phyloP scores from a whole-genome alignment of 2,329 filamentous ascomycete genomes.

The Monosporascus sp. region DNA sequence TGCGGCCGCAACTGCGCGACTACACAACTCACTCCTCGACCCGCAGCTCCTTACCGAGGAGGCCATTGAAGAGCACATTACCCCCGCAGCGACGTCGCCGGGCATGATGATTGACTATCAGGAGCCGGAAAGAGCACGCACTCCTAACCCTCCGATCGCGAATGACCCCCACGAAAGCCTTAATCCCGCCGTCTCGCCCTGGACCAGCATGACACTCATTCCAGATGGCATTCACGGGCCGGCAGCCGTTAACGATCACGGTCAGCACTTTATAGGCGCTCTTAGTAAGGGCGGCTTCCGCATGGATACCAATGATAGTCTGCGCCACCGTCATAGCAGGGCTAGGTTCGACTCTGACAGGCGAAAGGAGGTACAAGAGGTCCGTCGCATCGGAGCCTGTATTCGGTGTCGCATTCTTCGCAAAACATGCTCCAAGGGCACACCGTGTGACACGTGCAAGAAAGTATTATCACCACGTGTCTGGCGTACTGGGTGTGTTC shows the following conservation, averaged over 20 bases:
- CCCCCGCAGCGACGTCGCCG: constrained; percentile 10
- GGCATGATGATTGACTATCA: constrained; percentile 26
- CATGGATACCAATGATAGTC: constrained; percentile 41
- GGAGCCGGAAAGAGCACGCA: constrained; percentile 12
- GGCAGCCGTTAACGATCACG: constrained; percentile 25
- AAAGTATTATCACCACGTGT: constrained; percentile 59
- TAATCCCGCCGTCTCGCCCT: constrained; percentile 15
- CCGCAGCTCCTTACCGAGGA: constrained; percentile 35
- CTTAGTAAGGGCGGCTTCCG: constrained; percentile 45
- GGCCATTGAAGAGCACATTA: constrained; percentile 12
- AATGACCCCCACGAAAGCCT: constrained; percentile 1
- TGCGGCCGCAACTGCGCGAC: constrained; percentile 49
- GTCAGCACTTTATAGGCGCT: constrained; percentile 19
- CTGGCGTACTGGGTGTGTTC: constrained; percentile 60
- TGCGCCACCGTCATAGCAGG: constrained; percentile 46
- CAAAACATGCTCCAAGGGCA: constrained; percentile 61
- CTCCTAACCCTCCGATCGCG: neutral
- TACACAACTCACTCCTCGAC: constrained; percentile 51
- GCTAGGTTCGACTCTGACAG: constrained; percentile 52
- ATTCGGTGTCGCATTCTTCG: constrained; percentile 61
- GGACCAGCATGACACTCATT: constrained; percentile 27
- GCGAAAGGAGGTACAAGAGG: constrained; percentile 60
- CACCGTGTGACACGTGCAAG: constrained; percentile 57
- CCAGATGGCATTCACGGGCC: constrained; percentile 25
- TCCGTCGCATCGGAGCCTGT: constrained; percentile 60